phyloP scores from a whole-genome alignment of 805 yeast species.

The Yarrowia sp. region DNA sequence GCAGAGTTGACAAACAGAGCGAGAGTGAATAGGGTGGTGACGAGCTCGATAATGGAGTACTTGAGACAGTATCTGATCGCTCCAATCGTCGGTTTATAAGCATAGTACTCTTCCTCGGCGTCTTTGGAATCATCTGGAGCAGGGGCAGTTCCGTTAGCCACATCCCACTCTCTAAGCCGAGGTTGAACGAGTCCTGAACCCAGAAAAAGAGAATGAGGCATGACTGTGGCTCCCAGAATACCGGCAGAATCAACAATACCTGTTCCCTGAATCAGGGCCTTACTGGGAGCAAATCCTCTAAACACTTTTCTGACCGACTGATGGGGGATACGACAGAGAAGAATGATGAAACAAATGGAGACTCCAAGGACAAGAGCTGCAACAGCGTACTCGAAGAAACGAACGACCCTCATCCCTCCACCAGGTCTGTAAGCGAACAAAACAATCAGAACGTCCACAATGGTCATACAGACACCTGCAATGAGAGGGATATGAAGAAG shows the following conservation, averaged over 20 bases:
- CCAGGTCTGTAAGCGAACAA: conserved; percentile 86
- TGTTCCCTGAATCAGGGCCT: conserved; percentile 58
- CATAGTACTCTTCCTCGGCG: conserved; percentile 40
- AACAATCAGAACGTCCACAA: conserved; percentile 84
- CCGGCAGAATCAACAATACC: conserved; percentile 85
- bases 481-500: conserved; percentile 79
- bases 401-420: conserved; percentile 77
- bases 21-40: conserved; percentile 72
- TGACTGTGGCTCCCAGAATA: conserved; percentile 89
- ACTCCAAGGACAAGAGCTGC: conserved; percentile 79
- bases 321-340: conserved; percentile 70
- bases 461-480: conserved; percentile 83
- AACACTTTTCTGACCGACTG: conserved; percentile 65
- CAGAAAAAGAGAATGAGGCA: conserved; percentile 90
- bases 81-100: conserved; percentile 71
- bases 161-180: conserved; percentile 78
- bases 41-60: conserved; percentile 74
- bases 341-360: conserved; percentile 82
- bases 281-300: conserved; percentile 68
- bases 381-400: conserved; percentile 84
- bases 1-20: conserved; percentile 89
- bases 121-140: conserved; percentile 19
- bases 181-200: conserved; percentile 92
- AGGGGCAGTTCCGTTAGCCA: conserved; percentile 60
- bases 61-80: conserved; percentile 77